Evolutionary conservation across 441 rosid species (phyloP).

Genomic region (Mallotus japonicus): DNA sequence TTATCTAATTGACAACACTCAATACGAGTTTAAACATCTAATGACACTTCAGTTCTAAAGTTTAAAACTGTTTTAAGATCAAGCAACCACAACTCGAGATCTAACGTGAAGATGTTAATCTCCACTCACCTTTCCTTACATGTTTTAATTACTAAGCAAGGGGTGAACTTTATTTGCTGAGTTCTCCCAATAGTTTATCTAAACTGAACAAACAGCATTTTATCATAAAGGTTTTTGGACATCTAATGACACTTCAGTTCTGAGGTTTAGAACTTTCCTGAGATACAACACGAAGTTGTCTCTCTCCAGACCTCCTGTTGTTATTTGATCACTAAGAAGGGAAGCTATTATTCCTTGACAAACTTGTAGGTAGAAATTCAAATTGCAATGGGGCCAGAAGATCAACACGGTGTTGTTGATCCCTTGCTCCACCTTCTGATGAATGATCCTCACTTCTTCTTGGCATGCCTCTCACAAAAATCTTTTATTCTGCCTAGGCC

Average conservation of each 20-base stretch:
- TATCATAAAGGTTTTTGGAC: not conserved
- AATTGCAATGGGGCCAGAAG: not conserved
- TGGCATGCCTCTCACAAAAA: slow-evolving; percentile 61
- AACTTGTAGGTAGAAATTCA: not conserved
- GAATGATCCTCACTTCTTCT: slow-evolving; percentile 28
- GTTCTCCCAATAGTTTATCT: not conserved
- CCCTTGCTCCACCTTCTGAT: not conserved
- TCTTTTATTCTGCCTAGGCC: slow-evolving; percentile 55
- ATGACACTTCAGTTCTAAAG: not conserved
- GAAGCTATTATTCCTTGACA: not conserved
- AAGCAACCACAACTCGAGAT: not conserved
- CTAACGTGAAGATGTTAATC: slow-evolving; percentile 16
- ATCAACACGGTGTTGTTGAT: slow-evolving; percentile 1
- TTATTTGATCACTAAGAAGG: not conserved
- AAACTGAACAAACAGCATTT: not conserved
- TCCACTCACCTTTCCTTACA: not conserved
- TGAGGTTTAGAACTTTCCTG: not conserved
- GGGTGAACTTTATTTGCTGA: not conserved
- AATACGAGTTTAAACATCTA: slow-evolving; percentile 6
- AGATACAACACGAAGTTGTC: slow-evolving; percentile 17
- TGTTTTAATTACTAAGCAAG: not conserved
- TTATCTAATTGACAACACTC: too few species aligned
- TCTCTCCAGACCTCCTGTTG: not conserved
- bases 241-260: slow-evolving; percentile 15
- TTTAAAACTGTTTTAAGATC: not conserved